Evolutionary conservation across 176 grass and related monocot genomes (phyloP), one percentile per base, ranked within the genome.

Genomic region (Tuctoria greenei): DNA sequence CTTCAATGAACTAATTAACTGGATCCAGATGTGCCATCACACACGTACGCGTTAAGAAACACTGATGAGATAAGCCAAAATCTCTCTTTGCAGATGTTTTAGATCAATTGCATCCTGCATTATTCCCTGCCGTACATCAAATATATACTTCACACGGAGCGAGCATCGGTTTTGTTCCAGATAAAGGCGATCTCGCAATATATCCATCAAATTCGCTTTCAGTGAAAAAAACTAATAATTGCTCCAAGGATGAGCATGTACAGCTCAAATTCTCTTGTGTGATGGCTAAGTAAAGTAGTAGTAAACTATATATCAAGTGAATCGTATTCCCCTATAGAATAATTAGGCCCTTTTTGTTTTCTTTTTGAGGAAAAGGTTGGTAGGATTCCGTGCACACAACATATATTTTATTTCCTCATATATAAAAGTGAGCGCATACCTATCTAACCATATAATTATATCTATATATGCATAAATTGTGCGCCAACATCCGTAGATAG

Each of bases 91-190:
- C 13, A 74, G 61, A 87, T 83, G 80, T 5, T 88, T 25, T 61
- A 87, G 31, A 72, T 61, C 45, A 83, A 78, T 78, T 72, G 8
- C 41, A 36, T 43, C 50, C 67, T 41, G 37, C 61, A 76, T 76
- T 79, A 79, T 81, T 62, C 75, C 75, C 75, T 79, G 69, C 74
- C 74, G 86, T 88, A 88, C 80, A 69, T 54, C 43, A 87, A 83
- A 83, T 83, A 83, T 87, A 83, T 83, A 83, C 85, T 87, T 87
- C 74, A 83, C 80, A 88, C 62, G 39, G 80, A 83, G 21, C 16
- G 46, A 45, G 62, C 56, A 83, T 83, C 62, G 3, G 50, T 79
- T 86, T 75, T 82, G 35, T 78, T 82, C 61, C 5, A 16, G 18
- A 25, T 34, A 83, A 78, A 87, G 79, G 61, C 41, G 35, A 73